A percentile compares a stretch with the other conserved stretches of the same genome.
Conservation (phyloP, 2,329 filamentous ascomycete species). For the Penicillium sp. region DNA sequence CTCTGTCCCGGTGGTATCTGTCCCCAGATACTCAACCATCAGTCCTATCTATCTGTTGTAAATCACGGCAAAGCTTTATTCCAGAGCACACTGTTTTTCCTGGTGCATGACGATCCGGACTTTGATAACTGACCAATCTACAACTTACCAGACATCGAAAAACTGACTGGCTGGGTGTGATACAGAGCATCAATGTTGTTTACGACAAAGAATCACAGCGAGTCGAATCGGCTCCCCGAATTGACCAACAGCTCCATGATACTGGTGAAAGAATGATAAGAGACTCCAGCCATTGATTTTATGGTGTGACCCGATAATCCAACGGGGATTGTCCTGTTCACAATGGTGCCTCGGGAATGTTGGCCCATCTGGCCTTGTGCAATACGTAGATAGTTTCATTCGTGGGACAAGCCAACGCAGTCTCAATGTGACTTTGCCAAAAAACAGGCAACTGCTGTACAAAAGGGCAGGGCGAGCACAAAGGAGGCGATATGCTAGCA, state of each 20-base stretch:
- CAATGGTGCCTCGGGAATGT: conserved; percentile 9
- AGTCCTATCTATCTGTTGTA: conserved; percentile 15
- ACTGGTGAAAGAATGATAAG: not conserved
- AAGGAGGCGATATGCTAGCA: not conserved
- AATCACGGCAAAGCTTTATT: conserved; percentile 3
- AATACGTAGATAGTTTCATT: conserved; percentile 33
- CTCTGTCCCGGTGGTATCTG: conserved; percentile 4
- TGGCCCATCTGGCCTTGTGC: conserved; percentile 20
- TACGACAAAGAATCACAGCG: not conserved
- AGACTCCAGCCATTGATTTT: conserved; percentile 1
- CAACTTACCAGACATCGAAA: not conserved
- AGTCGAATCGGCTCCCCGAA: not conserved
- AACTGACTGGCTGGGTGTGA: not conserved
- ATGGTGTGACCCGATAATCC: conserved; percentile 2
- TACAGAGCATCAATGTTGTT: not conserved
- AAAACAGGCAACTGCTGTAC: conserved; percentile 5
- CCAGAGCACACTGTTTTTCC: not conserved
- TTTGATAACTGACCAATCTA: not conserved
- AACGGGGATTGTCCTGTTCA: conserved; percentile 1
- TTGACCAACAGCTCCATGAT: not conserved
- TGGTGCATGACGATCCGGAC: not conserved
- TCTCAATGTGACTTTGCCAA: conserved; percentile 10
- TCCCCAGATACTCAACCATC: conserved; percentile 3
- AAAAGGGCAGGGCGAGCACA: conserved; percentile 2
- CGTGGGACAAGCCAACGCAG: conserved; percentile 11